Evolutionary conservation across 163 green algal species (phyloP).

Genomic region (Volvox carteri): DNA sequence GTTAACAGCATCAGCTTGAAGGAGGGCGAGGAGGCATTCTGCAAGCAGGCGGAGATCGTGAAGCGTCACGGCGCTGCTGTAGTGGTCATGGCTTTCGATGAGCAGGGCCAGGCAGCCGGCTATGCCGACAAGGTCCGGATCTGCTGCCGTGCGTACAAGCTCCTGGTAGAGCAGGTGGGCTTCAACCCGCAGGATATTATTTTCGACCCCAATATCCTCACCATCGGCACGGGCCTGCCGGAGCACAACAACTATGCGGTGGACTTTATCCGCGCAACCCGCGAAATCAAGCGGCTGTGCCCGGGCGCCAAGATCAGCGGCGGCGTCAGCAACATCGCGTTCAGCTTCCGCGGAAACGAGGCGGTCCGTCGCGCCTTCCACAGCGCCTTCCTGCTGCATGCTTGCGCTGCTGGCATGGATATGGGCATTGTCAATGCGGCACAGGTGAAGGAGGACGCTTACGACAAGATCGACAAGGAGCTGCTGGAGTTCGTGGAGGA

Average conservation of each 20-base stretch:
- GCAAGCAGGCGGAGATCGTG: conserved; percentile 84
- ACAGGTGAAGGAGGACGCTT: conserved; percentile 92
- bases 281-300: conserved; percentile 97
- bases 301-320: conserved; percentile 96
- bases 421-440: conserved; percentile 99
- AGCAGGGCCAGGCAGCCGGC: conserved; percentile 94
- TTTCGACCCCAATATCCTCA: conserved; percentile 99
- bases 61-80: conserved; percentile 95
- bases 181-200: conserved; percentile 98
- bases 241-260: conserved; percentile 99
- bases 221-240: conserved; percentile 94
- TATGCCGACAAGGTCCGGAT: conserved; percentile 95
- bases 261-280: conserved; percentile 95
- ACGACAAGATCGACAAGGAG: conserved; percentile 98
- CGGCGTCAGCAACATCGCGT: conserved; percentile 98
- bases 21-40: conserved; percentile 97
- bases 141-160: conserved; percentile 94
- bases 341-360: conserved; percentile 99
- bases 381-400: conserved; percentile 96
- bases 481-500: conserved; percentile 95
- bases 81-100: conserved; percentile 99
- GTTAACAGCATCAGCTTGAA: conserved; percentile 99
- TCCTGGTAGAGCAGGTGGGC: conserved; percentile 96
- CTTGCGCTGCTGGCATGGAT: conserved; percentile 97
- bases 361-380: conserved; percentile 96